These are phyloP conservation scores for Corrigiola litoralis DNA, from an alignment of 179 eudicot genomes.

Conservation along the genomic window DNA sequence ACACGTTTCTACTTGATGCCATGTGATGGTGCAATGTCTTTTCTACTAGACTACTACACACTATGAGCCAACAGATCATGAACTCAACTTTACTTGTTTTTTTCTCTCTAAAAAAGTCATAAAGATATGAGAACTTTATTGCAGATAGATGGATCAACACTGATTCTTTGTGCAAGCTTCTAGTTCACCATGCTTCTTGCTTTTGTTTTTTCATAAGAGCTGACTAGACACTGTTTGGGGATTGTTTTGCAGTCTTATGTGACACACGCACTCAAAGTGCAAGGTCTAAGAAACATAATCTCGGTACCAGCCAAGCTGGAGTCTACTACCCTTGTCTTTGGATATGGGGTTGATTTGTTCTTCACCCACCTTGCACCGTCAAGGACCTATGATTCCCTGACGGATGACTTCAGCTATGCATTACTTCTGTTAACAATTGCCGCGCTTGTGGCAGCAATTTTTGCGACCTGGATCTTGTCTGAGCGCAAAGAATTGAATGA, in stretches of 20 bases:
- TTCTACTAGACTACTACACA: no score
- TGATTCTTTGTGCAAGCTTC: no score
- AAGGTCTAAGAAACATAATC: conserved; percentile 83
- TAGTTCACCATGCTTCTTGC: no score
- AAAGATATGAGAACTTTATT: no score
- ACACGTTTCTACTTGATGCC: no score
- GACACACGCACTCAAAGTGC: conserved; percentile 90
- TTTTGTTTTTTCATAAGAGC: no score
- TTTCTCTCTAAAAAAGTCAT: no score
- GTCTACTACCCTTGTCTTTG: conserved; percentile 84
- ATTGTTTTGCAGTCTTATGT: conserved; percentile 60
- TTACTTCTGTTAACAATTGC: conserved; percentile 82
- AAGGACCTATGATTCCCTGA: conserved; percentile 85
- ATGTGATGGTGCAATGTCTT: no score
- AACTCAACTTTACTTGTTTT: neutral
- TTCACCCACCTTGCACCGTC: conserved; percentile 90
- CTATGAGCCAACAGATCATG: neutral
- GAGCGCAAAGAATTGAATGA: conserved; percentile 92
- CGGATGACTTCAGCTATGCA: conserved; percentile 96
- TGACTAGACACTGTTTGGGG: neutral
- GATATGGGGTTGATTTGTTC: conserved; percentile 82
- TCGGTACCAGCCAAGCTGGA: conserved; percentile 88
- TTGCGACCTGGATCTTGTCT: conserved; percentile 88
- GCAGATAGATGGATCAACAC: no score
- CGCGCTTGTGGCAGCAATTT: conserved; percentile 69